Conservation (phyloP, 371 early-diverging fungal species). For the Basidiobolus meristosporus region DNA sequence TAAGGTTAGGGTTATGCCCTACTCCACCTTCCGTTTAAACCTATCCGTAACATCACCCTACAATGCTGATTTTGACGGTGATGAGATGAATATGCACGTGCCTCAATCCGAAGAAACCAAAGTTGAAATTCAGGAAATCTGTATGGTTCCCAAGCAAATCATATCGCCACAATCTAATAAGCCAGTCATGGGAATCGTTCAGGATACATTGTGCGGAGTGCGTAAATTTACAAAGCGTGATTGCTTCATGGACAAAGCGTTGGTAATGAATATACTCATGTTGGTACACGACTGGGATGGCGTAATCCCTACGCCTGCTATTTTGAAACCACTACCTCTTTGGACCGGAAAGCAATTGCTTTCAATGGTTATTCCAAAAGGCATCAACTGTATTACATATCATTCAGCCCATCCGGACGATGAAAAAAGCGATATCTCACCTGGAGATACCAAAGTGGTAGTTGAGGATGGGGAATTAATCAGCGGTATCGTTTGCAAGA, state of each 20-base stretch:
- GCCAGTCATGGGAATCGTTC: constrained; percentile 99
- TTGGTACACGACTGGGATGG: constrained; percentile 97
- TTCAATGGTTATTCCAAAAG: constrained; percentile 82
- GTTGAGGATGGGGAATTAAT: constrained; percentile 91
- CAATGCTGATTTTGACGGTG: constrained; percentile 99
- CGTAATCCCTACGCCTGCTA: constrained; percentile 78
- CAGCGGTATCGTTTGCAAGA: constrained; percentile 94
- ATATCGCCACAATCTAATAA: constrained; percentile 96
- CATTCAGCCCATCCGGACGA: constrained; percentile 73
- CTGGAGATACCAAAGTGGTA: constrained; percentile 82
- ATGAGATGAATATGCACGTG: constrained; percentile 99
- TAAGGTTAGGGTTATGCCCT: constrained; percentile 93
- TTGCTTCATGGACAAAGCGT: constrained; percentile 69
- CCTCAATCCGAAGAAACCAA: constrained; percentile 93
- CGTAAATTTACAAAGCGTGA: constrained; percentile 94
- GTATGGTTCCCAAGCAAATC: constrained; percentile 96
- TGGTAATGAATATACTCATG: constrained; percentile 91
- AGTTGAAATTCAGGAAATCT: constrained; percentile 90
- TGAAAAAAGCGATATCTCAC: constrained; percentile 57
- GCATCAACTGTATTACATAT: constrained; percentile 59
- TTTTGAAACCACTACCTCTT: constrained; percentile 87
- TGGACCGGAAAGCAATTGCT: constrained; percentile 99
- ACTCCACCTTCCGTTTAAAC: constrained; percentile 97
- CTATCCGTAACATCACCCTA: constrained; percentile 97
- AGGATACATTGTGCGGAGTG: constrained; percentile 96